phyloP scores from a whole-genome alignment of 1,284 basidiomycete species.

The Naganishia sp. region DNA sequence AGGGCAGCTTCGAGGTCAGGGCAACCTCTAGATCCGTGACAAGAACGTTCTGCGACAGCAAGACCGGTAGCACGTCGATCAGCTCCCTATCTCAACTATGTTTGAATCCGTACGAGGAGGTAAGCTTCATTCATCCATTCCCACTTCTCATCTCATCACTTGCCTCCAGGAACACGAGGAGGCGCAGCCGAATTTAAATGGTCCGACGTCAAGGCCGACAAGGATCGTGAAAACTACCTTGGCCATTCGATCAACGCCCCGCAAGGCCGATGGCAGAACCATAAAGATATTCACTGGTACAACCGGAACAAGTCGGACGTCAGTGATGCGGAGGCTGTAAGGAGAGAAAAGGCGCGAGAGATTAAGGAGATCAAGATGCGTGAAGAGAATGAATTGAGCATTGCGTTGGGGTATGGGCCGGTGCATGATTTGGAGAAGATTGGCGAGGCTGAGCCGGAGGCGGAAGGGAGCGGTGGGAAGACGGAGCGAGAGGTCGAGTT shows the following conservation, averaged over 20 bases:
- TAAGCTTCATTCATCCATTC: neutral
- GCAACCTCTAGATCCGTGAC: too few relatives aligned
- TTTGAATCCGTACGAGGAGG: slow-evolving; percentile 1
- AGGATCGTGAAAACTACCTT: slow-evolving; percentile 70
- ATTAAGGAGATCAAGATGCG: slow-evolving; percentile 69
- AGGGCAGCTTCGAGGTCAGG: too few relatives aligned
- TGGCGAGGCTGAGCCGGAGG: slow-evolving; percentile 35
- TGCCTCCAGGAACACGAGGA: slow-evolving; percentile 32
- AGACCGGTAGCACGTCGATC: too few relatives aligned
- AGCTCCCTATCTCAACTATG: neutral
- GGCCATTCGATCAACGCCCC: slow-evolving; percentile 90
- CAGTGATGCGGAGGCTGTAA: slow-evolving; percentile 33
- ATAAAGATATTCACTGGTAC: slow-evolving; percentile 94
- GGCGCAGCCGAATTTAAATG: slow-evolving; percentile 34
- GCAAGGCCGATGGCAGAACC: slow-evolving; percentile 90
- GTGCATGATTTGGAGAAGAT: slow-evolving; percentile 33
- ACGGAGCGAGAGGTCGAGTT: slow-evolving; percentile 42
- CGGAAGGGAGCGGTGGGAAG: slow-evolving; percentile 27
- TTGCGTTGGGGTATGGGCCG: slow-evolving; percentile 65
- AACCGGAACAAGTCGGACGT: slow-evolving; percentile 60
- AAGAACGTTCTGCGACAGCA: too few relatives aligned
- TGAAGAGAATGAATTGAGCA: slow-evolving; percentile 79
- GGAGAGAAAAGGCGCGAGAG: slow-evolving; percentile 28
- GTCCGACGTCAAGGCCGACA: slow-evolving; percentile 36
- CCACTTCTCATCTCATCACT: neutral